Evolutionary conservation across 108 stramenopile species (phyloP).

Genomic region (Stephanodiscus triporus): DNA sequence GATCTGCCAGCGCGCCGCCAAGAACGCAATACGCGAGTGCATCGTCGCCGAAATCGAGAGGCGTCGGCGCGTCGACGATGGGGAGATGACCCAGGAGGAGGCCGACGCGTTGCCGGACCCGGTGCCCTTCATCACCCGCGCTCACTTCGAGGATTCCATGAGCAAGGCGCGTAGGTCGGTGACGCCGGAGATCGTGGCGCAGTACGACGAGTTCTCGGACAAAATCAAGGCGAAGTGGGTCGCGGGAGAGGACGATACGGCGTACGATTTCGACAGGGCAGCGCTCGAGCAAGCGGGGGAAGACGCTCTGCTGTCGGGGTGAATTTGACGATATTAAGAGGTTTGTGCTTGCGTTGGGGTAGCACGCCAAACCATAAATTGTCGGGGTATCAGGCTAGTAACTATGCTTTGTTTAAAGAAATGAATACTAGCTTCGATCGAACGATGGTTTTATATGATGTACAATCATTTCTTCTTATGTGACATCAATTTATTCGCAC

Average conservation of each 20-base stretch:
- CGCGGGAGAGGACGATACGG: slow-evolving; percentile 54
- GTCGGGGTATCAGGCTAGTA: neutral
- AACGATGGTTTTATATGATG: neutral
- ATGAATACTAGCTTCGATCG: neutral
- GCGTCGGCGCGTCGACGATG: slow-evolving; percentile 80
- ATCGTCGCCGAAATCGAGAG: slow-evolving; percentile 89
- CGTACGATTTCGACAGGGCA: slow-evolving; percentile 84
- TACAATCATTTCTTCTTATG: neutral
- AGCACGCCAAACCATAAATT: no score
- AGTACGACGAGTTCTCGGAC: slow-evolving; percentile 85
- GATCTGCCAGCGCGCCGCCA: slow-evolving; percentile 92
- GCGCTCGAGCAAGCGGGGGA: slow-evolving; percentile 80
- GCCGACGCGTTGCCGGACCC: slow-evolving; percentile 84
- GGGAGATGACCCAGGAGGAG: slow-evolving; percentile 85
- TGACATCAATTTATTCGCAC: neutral
- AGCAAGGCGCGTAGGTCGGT: slow-evolving; percentile 88
- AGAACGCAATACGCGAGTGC: slow-evolving; percentile 94
- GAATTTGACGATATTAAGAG: neutral
- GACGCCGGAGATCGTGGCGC: slow-evolving; percentile 80
- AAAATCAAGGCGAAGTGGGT: slow-evolving; percentile 89
- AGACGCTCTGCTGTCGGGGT: slow-evolving; percentile 63
- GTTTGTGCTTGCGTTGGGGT: neutral
- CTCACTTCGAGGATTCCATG: slow-evolving; percentile 90
- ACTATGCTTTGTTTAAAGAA: no score
- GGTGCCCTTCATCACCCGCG: slow-evolving; percentile 75